These are phyloP conservation scores for Alternaria viburni DNA, from an alignment of 2,329 filamentous ascomycete genomes.

Conservation along the genomic window DNA sequence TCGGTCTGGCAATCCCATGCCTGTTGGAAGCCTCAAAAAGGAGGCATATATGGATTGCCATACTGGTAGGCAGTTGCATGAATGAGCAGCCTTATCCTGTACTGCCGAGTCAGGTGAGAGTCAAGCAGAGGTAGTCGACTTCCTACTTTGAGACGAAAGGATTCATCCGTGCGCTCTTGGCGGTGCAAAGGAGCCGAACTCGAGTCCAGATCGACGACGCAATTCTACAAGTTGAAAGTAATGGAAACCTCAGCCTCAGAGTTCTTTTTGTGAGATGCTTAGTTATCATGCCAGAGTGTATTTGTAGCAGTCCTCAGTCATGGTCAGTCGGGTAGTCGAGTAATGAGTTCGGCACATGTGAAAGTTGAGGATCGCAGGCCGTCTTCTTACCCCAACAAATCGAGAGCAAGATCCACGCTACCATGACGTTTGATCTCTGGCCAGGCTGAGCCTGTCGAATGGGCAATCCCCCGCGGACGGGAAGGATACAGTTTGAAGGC, in stretches of 20 bases:
- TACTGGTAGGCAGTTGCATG: conserved; percentile 11
- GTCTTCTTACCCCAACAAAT: background rate
- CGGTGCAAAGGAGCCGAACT: conserved; percentile 21
- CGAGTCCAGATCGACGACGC: conserved; percentile 24
- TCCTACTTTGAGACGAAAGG: conserved; percentile 10
- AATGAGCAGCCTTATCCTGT: conserved; percentile 7
- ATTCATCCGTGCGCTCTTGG: conserved; percentile 23
- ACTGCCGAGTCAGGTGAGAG: background rate
- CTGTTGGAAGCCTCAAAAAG: background rate
- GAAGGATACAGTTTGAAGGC: background rate
- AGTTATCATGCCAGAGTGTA: background rate
- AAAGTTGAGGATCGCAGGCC: background rate
- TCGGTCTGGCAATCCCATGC: background rate
- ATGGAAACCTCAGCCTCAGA: background rate
- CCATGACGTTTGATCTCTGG: background rate
- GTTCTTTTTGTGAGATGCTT: background rate
- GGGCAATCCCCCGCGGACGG: background rate
- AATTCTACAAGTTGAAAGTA: conserved; percentile 11
- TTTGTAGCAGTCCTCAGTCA: background rate
- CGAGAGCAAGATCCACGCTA: background rate
- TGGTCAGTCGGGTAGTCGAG: background rate
- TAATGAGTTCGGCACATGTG: background rate
- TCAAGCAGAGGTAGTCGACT: conserved; percentile 1
- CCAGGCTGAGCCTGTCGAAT: background rate
- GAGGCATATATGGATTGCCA: background rate